phyloP scores from a whole-genome alignment of 306 rosid genomes.

The Prunus mume region DNA sequence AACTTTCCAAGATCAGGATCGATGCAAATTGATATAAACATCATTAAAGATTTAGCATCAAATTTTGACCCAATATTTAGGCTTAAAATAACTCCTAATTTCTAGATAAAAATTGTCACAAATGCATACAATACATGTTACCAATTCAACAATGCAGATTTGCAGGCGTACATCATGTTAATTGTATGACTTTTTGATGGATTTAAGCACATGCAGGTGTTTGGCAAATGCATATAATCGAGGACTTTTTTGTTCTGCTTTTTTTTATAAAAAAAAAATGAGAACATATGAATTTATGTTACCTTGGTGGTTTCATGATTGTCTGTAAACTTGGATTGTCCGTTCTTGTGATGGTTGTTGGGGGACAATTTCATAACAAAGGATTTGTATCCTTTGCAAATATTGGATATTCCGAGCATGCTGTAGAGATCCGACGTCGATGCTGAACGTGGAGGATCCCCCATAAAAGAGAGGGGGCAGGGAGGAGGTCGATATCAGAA shows the following conservation, averaged over 20 bases:
- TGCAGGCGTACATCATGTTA: not conserved
- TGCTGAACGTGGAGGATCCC: conserved; percentile 45
- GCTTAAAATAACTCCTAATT: too few relatives aligned
- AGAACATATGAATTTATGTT: not conserved
- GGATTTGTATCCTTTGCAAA: conserved; percentile 52
- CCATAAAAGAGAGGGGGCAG: conserved; percentile 35
- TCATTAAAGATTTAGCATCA: not conserved
- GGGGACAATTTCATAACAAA: conserved; percentile 37
- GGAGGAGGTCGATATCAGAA: not conserved
- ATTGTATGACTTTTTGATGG: not conserved
- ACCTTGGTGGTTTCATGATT: conserved; percentile 27
- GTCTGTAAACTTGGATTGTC: conserved; percentile 7
- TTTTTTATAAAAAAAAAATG: too few relatives aligned
- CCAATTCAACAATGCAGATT: not conserved
- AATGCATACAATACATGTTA: not conserved
- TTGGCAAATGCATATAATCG: not conserved
- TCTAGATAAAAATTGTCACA: too few relatives aligned
- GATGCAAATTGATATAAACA: not conserved
- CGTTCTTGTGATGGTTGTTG: conserved; percentile 16
- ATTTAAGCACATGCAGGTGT: not conserved
- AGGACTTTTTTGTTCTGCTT: not conserved
- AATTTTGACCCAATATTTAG: not conserved
- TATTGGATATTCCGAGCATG: conserved; percentile 50
- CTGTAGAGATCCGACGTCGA: conserved; percentile 43
- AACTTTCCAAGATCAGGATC: not conserved